Base-by-base conservation (phyloP, 2,329 filamentous ascomycete species). In the Aspergillus calidoustus region DNA sequence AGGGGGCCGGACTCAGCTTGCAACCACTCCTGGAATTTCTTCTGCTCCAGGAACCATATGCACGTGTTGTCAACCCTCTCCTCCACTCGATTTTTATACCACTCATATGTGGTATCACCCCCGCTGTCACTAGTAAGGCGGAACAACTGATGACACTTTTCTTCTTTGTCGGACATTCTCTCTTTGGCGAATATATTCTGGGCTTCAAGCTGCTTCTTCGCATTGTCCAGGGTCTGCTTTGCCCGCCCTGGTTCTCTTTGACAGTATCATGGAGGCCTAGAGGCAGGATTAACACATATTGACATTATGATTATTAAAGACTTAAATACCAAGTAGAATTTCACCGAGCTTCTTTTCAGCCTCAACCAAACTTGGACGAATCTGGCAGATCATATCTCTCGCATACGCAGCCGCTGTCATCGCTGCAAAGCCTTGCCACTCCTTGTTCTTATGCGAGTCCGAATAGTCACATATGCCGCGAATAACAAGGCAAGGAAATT, bases 51-150 rank as follows among this genome's bases (percentile, higher is more conserved):
- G 19, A 70, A 66, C 68, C 68, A 70, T 19, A 61, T 8, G 31
- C 66, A 69, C 3, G 68, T 70, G 64, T 72, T 57, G 71, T 75
- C 51, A 67, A 77, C 67, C 71, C 71, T 19, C 68, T 73, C 54
- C 73, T 75, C 67, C 71, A 76, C 64, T 61, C 54, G 60, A 15
- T 57, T 53, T 52, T 66, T 68, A 50, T 57, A 57, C 54, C 54
- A 57, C 8, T 57, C 54, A n/a, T 65, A 65, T 28, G 57, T 59
- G 3, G 50, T 25, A 46, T 54, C 53, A 2, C 28, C 30, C 2
- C 41, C 31, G 43, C 48, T 49, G 28, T 41, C 30, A 25, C 31
- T 52, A 49, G 49, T 51, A 25, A 60, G 63, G 23, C 60, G 57
- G 25, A 65, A 65, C 23, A 65, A 19, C 13, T 61, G 54, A 44